Percentiles rank a stretch among this genome's conserved stretches.
Evolutionary conservation across 2,329 filamentous ascomycete genomes (phyloP).

Genomic region (Rutstroemia sp.): DNA sequence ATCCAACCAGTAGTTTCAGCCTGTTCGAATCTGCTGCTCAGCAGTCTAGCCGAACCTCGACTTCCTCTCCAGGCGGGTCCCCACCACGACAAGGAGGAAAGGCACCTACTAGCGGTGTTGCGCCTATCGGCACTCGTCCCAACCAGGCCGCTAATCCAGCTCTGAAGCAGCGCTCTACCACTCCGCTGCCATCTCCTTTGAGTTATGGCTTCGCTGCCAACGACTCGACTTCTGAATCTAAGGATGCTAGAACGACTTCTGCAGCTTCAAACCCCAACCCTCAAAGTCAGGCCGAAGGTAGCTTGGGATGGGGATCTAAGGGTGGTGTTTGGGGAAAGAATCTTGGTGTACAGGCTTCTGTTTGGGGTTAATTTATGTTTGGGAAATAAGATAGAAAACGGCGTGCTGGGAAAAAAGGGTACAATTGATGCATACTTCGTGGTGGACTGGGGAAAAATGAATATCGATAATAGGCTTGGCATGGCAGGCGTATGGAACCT

Average conservation of each 20-base stretch:
- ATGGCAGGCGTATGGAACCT: slow-evolving; percentile 12
- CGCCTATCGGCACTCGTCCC: slow-evolving; percentile 89
- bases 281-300: slow-evolving; percentile 30
- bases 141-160: slow-evolving; percentile 49
- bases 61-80: slow-evolving; percentile 77
- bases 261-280: slow-evolving; percentile 50
- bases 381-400: slow-evolving; percentile 5
- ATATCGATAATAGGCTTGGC: slow-evolving; percentile 11
- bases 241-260: slow-evolving; percentile 38
- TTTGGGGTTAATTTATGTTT: slow-evolving; percentile 67
- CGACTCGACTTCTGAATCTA: slow-evolving; percentile 38
- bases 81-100: slow-evolving; percentile 63
- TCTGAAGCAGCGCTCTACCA: slow-evolving; percentile 68
- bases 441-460: slow-evolving; percentile 5
- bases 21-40: slow-evolving; percentile 55
- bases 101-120: slow-evolving; percentile 58
- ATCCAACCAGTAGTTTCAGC: slow-evolving; percentile 50
- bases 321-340: slow-evolving; percentile 76
- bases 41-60: slow-evolving; percentile 71
- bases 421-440: slow-evolving; percentile 8
- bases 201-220: slow-evolving; percentile 63
- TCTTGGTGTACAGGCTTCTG: slow-evolving; percentile 85
- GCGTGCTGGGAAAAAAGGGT: slow-evolving; percentile 2
- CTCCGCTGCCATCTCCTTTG: slow-evolving; percentile 83
- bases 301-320: slow-evolving; percentile 67